phyloP scores from a whole-genome alignment of 257 asterid species.

The Ajuga chamaepitys region DNA sequence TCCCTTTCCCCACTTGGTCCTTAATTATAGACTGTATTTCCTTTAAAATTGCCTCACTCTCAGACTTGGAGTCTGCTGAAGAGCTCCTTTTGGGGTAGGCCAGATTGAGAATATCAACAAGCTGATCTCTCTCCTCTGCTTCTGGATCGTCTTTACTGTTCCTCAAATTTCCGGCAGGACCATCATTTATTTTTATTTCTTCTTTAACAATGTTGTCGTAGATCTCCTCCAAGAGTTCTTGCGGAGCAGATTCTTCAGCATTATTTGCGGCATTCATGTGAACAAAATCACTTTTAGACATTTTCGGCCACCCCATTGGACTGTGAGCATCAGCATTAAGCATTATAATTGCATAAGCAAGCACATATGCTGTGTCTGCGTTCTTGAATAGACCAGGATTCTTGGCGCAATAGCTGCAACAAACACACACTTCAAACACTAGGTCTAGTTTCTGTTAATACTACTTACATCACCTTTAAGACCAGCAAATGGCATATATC shows the following conservation, averaged over 20 bases:
- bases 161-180: conserved; percentile 41
- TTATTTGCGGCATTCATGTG: conserved; percentile 56
- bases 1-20: conserved; percentile 62
- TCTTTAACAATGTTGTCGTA: conserved; percentile 82
- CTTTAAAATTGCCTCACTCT: conserved; percentile 61
- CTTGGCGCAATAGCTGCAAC: conserved; percentile 78
- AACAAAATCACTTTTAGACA: conserved; percentile 85
- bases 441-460: not conserved
- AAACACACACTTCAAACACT: not conserved
- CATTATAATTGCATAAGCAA: conserved; percentile 90
- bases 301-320: conserved; percentile 77
- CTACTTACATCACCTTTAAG: not conserved
- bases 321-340: conserved; percentile 84
- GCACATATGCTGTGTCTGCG: conserved; percentile 91
- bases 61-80: conserved; percentile 55
- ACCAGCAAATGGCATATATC: not conserved
- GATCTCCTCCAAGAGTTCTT: conserved; percentile 80
- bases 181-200: conserved; percentile 79
- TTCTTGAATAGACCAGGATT: conserved; percentile 88
- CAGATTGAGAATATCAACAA: conserved; percentile 72
- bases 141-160: conserved; percentile 56
- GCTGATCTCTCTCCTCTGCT: conserved; percentile 54
- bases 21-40: conserved; percentile 66
- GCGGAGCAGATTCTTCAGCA: conserved; percentile 74
- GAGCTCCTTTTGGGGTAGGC: conserved; percentile 72